Evolutionary conservation across 1,284 basidiomycete genomes (phyloP).

Genomic region (Kwoniella shivajii): DNA sequence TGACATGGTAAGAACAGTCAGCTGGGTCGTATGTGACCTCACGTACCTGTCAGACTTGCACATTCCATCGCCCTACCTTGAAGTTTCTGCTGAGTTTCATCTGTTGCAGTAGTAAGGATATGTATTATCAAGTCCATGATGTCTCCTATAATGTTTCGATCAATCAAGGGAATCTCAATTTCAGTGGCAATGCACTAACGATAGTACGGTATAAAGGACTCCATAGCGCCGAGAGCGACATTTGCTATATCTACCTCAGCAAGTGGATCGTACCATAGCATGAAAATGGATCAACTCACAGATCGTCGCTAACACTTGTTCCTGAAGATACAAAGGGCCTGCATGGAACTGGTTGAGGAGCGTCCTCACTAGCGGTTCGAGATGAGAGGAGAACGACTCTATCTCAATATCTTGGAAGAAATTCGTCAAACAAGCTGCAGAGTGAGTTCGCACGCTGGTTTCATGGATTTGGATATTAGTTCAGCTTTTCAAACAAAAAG

Average conservation of each 20-base stretch:
- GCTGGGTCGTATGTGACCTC: neutral
- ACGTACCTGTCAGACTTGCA: slow-evolving; percentile 13
- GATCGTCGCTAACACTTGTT: slow-evolving; percentile 74
- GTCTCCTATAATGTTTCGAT: slow-evolving; percentile 17
- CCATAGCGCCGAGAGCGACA: slow-evolving; percentile 78
- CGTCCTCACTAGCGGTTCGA: slow-evolving; percentile 73
- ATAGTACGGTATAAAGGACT: slow-evolving; percentile 43
- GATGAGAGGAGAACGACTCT: slow-evolving; percentile 69
- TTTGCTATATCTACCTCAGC: slow-evolving; percentile 61
- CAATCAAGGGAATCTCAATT: neutral
- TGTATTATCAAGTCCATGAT: slow-evolving; percentile 52
- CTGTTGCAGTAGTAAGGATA: slow-evolving; percentile 67
- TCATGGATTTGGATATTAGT: no score
- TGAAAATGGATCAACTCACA: slow-evolving; percentile 19
- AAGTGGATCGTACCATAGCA: neutral
- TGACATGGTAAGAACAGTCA: neutral
- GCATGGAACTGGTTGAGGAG: slow-evolving; percentile 63
- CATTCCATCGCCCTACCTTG: slow-evolving; percentile 80
- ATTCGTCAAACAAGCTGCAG: slow-evolving; percentile 81
- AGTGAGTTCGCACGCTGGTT: slow-evolving; percentile 80
- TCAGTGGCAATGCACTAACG: slow-evolving; percentile 24
- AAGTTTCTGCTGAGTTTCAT: slow-evolving; percentile 66
- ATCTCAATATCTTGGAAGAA: slow-evolving; percentile 79
- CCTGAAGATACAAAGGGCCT: slow-evolving; percentile 67
- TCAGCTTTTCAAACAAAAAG: neutral